These are phyloP conservation scores for Penicillium argentinense DNA, from an alignment of 495 filamentous ascomycete genomes.

Conservation along the genomic window DNA sequence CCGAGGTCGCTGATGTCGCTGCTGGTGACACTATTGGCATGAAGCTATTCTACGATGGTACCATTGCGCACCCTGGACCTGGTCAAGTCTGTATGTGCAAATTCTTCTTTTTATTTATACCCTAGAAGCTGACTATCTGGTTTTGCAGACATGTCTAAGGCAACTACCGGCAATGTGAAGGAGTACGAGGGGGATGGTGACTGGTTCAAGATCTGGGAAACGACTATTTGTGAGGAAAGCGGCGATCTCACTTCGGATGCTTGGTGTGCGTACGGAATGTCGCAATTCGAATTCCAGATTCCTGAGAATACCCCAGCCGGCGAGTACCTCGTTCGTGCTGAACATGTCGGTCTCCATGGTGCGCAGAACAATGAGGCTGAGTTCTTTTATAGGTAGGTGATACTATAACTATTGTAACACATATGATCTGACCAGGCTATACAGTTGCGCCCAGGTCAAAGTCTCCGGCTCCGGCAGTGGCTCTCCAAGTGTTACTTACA, in stretches of 20 bases:
- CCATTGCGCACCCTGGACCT: conserved; percentile 18
- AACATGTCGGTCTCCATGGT: conserved; percentile 48
- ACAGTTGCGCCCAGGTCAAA: conserved; percentile 56
- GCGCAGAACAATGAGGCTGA: conserved; percentile 19
- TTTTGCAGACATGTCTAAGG: conserved; percentile 44
- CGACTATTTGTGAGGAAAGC: conserved; percentile 14
- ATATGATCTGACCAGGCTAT: not conserved
- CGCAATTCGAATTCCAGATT: conserved; percentile 43
- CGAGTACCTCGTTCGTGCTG: conserved; percentile 62
- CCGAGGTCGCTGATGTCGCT: conserved; percentile 19
- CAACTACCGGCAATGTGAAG: conserved; percentile 37
- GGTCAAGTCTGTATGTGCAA: conserved; percentile 26
- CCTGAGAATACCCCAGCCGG: conserved; percentile 53
- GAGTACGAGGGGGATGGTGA: conserved; percentile 45
- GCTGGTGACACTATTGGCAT: conserved; percentile 23
- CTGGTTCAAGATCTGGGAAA: conserved; percentile 55
- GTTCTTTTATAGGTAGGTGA: conserved; percentile 18
- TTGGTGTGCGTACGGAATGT: conserved; percentile 18
- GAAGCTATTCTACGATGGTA: conserved; percentile 22
- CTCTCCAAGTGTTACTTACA: conserved; percentile 42
- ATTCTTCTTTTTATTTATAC: conserved; percentile 9
- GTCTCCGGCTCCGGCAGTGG: conserved; percentile 54
- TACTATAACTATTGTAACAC: not conserved
- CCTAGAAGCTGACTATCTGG: conserved; percentile 8
- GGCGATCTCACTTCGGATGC: conserved; percentile 34